phyloP scores from a whole-genome alignment of 495 filamentous ascomycete genomes.

The Echria macrotheca region DNA sequence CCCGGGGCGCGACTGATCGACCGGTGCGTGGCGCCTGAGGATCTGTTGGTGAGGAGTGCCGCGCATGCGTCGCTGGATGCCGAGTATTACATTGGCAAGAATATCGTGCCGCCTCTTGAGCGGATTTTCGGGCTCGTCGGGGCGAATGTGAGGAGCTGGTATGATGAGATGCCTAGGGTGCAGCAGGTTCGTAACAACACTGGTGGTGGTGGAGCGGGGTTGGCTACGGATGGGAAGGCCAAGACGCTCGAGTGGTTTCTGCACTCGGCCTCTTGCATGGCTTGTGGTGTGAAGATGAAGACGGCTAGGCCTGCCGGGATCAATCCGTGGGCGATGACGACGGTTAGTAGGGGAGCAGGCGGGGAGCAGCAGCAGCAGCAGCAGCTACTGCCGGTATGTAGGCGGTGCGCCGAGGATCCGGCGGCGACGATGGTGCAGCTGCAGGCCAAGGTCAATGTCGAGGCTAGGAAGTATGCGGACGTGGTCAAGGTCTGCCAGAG shows the following conservation, averaged over 20 bases:
- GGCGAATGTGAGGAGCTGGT: conserved; percentile 87
- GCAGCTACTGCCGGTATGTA: conserved; percentile 50
- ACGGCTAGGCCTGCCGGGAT: background rate
- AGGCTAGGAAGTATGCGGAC: conserved; percentile 59
- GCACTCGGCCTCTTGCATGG: conserved; percentile 68
- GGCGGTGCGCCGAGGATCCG: conserved; percentile 50
- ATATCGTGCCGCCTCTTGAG: conserved; percentile 89
- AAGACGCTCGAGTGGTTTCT: conserved; percentile 73
- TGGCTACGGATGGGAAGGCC: conserved; percentile 1
- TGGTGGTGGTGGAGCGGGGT: conserved; percentile 2
- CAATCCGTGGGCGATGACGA: no score
- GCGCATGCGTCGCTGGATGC: conserved; percentile 80
- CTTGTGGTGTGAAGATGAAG: conserved; percentile 66
- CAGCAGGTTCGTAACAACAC: conserved; percentile 63
- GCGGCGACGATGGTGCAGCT: conserved; percentile 58
- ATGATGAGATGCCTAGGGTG: conserved; percentile 92
- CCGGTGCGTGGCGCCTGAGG: conserved; percentile 83
- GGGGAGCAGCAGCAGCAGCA: no score
- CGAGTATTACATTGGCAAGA: conserved; percentile 96
- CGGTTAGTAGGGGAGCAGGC: no score
- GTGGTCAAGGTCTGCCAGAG: conserved; percentile 75
- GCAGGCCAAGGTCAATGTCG: conserved; percentile 51
- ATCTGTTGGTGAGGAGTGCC: conserved; percentile 68
- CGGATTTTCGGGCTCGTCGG: conserved; percentile 96
- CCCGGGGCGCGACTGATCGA: conserved; percentile 83